Conservation (phyloP, 441 rosid species). For the Gossypium trilobum region DNA sequence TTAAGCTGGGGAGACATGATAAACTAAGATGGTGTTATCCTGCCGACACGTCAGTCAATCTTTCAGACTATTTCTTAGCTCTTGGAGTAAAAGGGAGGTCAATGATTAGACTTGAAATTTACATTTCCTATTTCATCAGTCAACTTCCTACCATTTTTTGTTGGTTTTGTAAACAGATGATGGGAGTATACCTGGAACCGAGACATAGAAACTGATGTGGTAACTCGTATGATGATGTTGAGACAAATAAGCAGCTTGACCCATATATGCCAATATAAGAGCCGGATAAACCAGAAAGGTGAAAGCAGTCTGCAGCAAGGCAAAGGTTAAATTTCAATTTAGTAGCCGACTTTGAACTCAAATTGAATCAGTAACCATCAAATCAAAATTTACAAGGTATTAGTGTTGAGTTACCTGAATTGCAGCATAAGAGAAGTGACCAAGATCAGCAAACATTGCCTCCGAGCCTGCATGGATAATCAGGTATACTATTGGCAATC, state of each 20-base stretch:
- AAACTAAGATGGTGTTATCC: neutral
- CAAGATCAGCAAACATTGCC: slow-evolving; percentile 99
- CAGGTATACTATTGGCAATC: slow-evolving; percentile 5
- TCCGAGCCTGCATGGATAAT: slow-evolving; percentile 61
- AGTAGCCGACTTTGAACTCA: neutral
- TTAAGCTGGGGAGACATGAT: neutral
- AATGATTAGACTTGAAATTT: neutral
- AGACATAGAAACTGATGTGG: slow-evolving; percentile 69
- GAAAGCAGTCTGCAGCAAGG: slow-evolving; percentile 64
- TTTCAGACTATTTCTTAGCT: neutral
- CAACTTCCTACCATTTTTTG: neutral
- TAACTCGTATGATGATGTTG: slow-evolving; percentile 51
- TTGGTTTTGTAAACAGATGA: neutral
- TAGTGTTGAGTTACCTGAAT: slow-evolving; percentile 50
- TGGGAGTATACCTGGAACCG: slow-evolving; percentile 61
- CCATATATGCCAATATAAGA: slow-evolving; percentile 87
- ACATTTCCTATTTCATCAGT: neutral
- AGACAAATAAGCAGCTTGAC: slow-evolving; percentile 94
- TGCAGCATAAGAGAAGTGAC: slow-evolving; percentile 88
- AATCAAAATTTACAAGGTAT: neutral
- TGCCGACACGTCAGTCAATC: neutral
- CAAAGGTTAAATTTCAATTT: slow-evolving; percentile 6
- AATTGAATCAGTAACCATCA: neutral
- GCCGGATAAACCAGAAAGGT: slow-evolving; percentile 93
- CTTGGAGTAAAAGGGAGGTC: neutral